A percentile compares a stretch with the other conserved stretches of the same genome.
Conservation (phyloP, 2,329 filamentous ascomycete species). For the Hysterium pulicare region DNA sequence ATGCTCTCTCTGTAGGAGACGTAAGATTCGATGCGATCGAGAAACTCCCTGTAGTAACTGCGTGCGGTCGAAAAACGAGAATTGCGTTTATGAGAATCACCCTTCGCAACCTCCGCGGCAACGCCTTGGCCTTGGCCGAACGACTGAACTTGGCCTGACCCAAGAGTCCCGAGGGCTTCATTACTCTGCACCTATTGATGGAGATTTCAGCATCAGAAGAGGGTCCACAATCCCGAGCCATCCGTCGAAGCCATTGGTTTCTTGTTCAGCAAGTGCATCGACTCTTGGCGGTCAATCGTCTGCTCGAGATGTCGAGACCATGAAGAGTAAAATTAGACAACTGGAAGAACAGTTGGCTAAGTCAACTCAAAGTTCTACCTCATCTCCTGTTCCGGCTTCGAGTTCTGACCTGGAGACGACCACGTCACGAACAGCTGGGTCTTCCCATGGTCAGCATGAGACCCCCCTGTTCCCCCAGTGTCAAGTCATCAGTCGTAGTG, state of each 20-base stretch:
- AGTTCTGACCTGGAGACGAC: conserved; percentile 37
- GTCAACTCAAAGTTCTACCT: conserved; percentile 14
- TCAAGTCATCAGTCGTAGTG: conserved; percentile 39
- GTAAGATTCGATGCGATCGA: conserved; percentile 62
- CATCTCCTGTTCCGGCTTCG: conserved; percentile 9
- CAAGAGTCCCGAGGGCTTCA: not conserved
- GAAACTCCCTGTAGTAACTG: conserved; percentile 59
- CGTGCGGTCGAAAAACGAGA: conserved; percentile 52
- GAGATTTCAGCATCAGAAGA: conserved; percentile 4
- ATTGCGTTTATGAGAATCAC: conserved; percentile 51
- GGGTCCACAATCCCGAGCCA: conserved; percentile 4
- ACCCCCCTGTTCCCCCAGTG: conserved; percentile 26
- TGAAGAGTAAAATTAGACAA: conserved; percentile 41
- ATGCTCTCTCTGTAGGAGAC: conserved; percentile 56
- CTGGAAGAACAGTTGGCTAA: conserved; percentile 45
- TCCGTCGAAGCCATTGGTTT: not conserved
- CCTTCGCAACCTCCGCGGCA: conserved; percentile 12
- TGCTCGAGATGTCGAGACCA: conserved; percentile 32
- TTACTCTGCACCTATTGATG: not conserved
- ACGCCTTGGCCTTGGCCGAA: conserved; percentile 3
- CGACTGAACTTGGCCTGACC: not conserved
- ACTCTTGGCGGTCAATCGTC: conserved; percentile 20
- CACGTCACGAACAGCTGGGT: conserved; percentile 40
- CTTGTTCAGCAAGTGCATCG: conserved; percentile 14
- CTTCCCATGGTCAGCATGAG: conserved; percentile 45